Percentiles rank a stretch among this genome's conserved stretches.
Evolutionary conservation across 768 basidiomycete genomes (phyloP).

Genomic region (Lentinula lateritia): DNA sequence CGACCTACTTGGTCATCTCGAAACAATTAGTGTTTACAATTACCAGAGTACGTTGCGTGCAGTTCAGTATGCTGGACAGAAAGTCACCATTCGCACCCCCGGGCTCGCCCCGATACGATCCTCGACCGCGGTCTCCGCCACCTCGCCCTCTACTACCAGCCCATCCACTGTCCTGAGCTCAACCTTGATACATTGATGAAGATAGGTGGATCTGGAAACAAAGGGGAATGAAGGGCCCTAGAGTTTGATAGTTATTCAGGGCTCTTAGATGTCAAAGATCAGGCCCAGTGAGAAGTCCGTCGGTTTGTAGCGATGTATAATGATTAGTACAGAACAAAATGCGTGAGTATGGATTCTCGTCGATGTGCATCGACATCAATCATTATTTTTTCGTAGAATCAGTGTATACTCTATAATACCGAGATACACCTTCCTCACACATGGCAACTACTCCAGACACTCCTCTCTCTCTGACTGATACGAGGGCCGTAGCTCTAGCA

Average conservation of each 20-base stretch:
- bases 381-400: too few relatives aligned
- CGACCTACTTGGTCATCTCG: conserved; percentile 17
- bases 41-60: neutral
- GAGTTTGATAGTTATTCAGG: neutral
- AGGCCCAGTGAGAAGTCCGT: too few relatives aligned
- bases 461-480: too few relatives aligned
- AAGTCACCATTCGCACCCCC: neutral
- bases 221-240: neutral
- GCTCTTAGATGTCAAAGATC: too few relatives aligned
- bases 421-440: too few relatives aligned
- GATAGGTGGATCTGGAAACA: neutral
- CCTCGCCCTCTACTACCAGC: neutral
- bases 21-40: conserved; percentile 21
- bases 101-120: neutral
- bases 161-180: neutral
- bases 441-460: too few relatives aligned
- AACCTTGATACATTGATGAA: neutral
- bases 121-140: neutral
- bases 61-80: neutral
- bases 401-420: too few relatives aligned
- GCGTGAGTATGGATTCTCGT: too few relatives aligned
- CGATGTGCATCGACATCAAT: too few relatives aligned
- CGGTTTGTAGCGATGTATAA: too few relatives aligned
- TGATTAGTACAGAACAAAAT: too few relatives aligned
- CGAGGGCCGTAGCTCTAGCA: too few relatives aligned